Percentiles rank a stretch among this genome's conserved stretches.
These are phyloP conservation scores for Ceratocystis alfenasii DNA, from an alignment of 2,329 filamentous ascomycete species.

Conservation along the genomic window DNA sequence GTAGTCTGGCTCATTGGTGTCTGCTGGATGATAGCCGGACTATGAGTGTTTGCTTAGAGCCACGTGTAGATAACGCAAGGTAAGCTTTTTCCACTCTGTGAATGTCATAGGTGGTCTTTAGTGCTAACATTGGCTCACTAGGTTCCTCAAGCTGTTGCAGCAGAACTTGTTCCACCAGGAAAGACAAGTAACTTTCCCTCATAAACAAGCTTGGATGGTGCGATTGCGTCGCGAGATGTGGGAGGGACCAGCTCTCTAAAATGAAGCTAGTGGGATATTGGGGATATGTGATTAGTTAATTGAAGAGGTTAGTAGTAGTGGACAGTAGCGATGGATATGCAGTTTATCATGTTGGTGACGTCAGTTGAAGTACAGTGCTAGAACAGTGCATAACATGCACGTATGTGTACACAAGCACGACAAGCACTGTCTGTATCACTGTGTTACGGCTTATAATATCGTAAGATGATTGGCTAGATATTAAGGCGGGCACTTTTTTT, in stretches of 20 bases:
- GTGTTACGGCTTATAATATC: neutral
- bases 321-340: no score
- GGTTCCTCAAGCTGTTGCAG: slow-evolving; percentile 50
- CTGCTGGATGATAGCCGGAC: slow-evolving; percentile 68
- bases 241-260: slow-evolving; percentile 52
- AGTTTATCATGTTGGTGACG: neutral
- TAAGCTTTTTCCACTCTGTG: slow-evolving; percentile 34
- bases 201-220: slow-evolving; percentile 85
- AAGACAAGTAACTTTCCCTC: slow-evolving; percentile 72
- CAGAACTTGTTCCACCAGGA: slow-evolving; percentile 73
- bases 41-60: slow-evolving; percentile 73
- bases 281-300: neutral
- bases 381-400: neutral
- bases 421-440: neutral
- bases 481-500: neutral
- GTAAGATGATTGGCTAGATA: slow-evolving; percentile 9
- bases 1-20: slow-evolving; percentile 75
- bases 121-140: slow-evolving; percentile 22
- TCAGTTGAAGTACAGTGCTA: neutral
- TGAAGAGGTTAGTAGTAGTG: neutral
- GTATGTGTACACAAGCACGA: neutral
- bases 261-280: neutral
- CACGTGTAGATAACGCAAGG: slow-evolving; percentile 82
- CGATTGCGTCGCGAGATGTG: slow-evolving; percentile 69
- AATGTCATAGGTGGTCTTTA: neutral